These are phyloP conservation scores for Teunomyces atbi DNA, from an alignment of 805 yeast species.

Conservation along the genomic window DNA sequence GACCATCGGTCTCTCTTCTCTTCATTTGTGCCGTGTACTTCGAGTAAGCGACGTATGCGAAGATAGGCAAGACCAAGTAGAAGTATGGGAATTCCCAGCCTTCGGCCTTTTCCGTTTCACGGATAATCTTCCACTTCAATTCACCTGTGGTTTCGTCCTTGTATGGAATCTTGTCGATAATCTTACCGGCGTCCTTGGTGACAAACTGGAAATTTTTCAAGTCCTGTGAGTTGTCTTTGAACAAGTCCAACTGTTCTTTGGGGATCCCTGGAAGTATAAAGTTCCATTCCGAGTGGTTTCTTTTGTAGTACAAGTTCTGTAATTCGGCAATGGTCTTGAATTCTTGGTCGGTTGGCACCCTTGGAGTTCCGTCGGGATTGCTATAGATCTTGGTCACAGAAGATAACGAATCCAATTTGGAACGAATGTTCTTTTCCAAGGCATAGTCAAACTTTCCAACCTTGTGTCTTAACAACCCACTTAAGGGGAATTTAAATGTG, in stretches of 20 bases:
- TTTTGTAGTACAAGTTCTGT: slow-evolving; percentile 54
- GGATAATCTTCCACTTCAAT: slow-evolving; percentile 72
- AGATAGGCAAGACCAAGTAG: slow-evolving; percentile 69
- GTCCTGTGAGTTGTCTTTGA: slow-evolving; percentile 59
- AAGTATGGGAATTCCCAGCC: slow-evolving; percentile 83
- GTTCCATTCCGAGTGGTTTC: slow-evolving; percentile 55
- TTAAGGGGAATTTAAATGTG: slow-evolving; percentile 41
- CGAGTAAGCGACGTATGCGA: slow-evolving; percentile 53
- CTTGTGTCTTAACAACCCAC: slow-evolving; percentile 37
- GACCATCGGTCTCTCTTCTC: slow-evolving; percentile 42
- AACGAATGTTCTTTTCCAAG: slow-evolving; percentile 61
- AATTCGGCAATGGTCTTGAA: slow-evolving; percentile 70
- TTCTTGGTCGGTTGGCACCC: slow-evolving; percentile 69
- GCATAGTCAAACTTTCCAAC: slow-evolving; percentile 43
- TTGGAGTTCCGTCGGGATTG: slow-evolving; percentile 72
- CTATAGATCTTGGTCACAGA: slow-evolving; percentile 65
- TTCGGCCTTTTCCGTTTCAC: slow-evolving; percentile 70
- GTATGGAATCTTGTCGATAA: slow-evolving; percentile 81
- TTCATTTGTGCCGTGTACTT: slow-evolving; percentile 45
- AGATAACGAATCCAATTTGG: slow-evolving; percentile 60
- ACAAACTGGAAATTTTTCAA: slow-evolving; percentile 54
- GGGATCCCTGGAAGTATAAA: slow-evolving; percentile 48
- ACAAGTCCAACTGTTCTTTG: slow-evolving; percentile 53
- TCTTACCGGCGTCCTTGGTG: slow-evolving; percentile 52
- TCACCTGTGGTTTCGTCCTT: slow-evolving; percentile 77